These are phyloP conservation scores for Keithomyces neogunnii DNA, from an alignment of 2,329 filamentous ascomycete genomes.

Conservation along the genomic window DNA sequence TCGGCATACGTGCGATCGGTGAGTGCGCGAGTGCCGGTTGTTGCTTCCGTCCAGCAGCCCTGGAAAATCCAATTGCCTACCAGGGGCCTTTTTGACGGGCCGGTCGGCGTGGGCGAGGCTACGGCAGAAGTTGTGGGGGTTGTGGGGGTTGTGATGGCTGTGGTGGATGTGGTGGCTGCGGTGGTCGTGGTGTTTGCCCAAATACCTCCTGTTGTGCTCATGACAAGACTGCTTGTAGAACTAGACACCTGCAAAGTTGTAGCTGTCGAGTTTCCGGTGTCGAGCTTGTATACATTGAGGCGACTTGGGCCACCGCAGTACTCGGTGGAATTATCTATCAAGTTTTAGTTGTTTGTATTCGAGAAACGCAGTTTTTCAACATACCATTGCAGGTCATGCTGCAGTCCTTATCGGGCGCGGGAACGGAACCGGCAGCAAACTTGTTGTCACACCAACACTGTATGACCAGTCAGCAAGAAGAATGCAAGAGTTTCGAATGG, in stretches of 20 bases:
- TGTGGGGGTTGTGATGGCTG: constrained; percentile 10
- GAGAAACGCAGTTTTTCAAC: neutral
- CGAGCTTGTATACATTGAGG: constrained; percentile 26
- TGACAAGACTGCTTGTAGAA: constrained; percentile 17
- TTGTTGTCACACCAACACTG: constrained; percentile 29
- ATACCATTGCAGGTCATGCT: constrained; percentile 25
- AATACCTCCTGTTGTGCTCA: no score
- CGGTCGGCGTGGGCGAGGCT: constrained; percentile 12
- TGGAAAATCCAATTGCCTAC: constrained; percentile 23
- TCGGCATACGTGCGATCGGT: constrained; percentile 16
- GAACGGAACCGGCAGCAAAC: constrained; percentile 17
- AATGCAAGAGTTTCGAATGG: no score
- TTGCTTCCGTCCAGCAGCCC: constrained; percentile 29
- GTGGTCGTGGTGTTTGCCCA: neutral
- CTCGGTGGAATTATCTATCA: constrained; percentile 23
- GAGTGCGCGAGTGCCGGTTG: constrained; percentile 20
- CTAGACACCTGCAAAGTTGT: constrained; percentile 18
- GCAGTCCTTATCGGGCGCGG: constrained; percentile 22
- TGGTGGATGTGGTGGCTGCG: constrained; percentile 11
- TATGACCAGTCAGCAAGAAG: neutral
- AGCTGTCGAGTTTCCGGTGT: constrained; percentile 13
- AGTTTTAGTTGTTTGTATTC: constrained; percentile 1
- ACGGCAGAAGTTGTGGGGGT: constrained; percentile 10
- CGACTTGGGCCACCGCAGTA: constrained; percentile 25
- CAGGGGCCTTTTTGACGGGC: constrained; percentile 14